A percentile compares a stretch with the other conserved stretches of the same genome.
Evolutionary conservation across 805 yeast species (phyloP).

Genomic region (Suhomyces sp.): DNA sequence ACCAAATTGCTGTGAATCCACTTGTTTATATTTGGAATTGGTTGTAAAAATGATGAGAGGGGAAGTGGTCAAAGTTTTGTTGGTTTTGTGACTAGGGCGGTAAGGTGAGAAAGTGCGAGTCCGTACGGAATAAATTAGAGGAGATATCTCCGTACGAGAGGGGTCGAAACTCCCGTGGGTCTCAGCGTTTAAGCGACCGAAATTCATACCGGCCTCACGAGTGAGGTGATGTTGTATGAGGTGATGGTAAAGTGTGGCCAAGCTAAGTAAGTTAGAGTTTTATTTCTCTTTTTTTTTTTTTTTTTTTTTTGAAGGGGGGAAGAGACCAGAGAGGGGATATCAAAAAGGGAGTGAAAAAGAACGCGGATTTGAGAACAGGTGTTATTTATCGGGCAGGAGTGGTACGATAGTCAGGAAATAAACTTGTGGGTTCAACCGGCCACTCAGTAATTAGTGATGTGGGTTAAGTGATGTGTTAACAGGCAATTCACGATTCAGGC

Average conservation of each 20-base stretch:
- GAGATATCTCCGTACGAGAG: background rate
- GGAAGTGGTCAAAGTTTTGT: conserved; percentile 7
- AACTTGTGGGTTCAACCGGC: too few species aligned
- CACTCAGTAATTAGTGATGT: background rate
- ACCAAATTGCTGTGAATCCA: background rate
- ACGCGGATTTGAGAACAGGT: background rate
- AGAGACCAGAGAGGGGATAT: background rate
- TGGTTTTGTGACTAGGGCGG: conserved; percentile 5
- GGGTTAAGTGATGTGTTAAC: too few species aligned
- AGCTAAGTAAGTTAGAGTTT: conserved; percentile 1
- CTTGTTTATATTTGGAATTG: conserved; percentile 5
- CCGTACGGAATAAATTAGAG: background rate
- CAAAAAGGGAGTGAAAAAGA: background rate
- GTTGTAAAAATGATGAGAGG: conserved; percentile 6
- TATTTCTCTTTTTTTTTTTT: conserved; percentile 2
- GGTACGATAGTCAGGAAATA: background rate
- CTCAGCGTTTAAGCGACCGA: background rate
- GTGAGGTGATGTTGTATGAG: background rate
- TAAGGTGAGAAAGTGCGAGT: background rate
- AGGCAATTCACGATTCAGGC: too few species aligned
- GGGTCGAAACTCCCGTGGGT: background rate
- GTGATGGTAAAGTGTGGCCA: background rate
- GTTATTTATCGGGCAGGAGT: background rate
- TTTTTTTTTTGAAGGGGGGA: background rate
- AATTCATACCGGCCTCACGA: background rate